Evolutionary conservation across 495 filamentous ascomycete species (phyloP).

Genomic region (Niebla homalea): DNA sequence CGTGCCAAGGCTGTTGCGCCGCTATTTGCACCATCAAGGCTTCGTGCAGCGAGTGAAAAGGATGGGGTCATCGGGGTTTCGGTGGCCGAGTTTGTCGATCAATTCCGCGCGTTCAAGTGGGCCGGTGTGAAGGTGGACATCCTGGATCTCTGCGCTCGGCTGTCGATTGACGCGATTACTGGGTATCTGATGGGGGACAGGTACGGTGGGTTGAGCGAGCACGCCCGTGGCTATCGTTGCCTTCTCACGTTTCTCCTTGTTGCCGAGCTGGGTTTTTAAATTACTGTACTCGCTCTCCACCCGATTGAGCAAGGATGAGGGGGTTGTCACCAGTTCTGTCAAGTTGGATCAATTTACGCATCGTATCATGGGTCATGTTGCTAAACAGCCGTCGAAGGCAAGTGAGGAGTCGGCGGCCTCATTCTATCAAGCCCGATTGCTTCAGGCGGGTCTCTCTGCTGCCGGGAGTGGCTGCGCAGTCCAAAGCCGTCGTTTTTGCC

Average conservation of each 20-base stretch:
- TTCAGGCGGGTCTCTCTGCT: slow-evolving; percentile 27
- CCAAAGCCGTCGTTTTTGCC: slow-evolving; percentile 27
- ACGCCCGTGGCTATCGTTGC: slow-evolving; percentile 30
- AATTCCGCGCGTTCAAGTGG: not conserved
- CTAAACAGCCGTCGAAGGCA: slow-evolving; percentile 3
- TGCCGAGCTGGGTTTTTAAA: slow-evolving; percentile 7
- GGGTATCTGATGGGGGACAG: slow-evolving; percentile 3
- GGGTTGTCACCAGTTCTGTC: not conserved
- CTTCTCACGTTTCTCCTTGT: slow-evolving; percentile 4
- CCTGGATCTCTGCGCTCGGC: slow-evolving; percentile 1
- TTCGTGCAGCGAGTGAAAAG: slow-evolving; percentile 2
- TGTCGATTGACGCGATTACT: slow-evolving; percentile 5
- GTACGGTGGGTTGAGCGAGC: slow-evolving; percentile 5
- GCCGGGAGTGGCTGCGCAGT: slow-evolving; percentile 34
- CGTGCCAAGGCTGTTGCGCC: slow-evolving; percentile 36
- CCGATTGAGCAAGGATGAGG: not conserved
- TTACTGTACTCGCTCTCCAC: not conserved
- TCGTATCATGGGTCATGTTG: slow-evolving; percentile 19
- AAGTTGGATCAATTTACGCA: slow-evolving; percentile 35
- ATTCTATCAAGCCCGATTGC: slow-evolving; percentile 35
- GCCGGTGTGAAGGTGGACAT: not conserved
- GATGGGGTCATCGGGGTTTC: slow-evolving; percentile 1
- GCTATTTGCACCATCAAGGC: slow-evolving; percentile 24
- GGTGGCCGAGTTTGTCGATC: slow-evolving; percentile 5
- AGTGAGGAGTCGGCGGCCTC: slow-evolving; percentile 6